Evolutionary conservation across 371 early-diverging fungal species (phyloP), one percentile per base, ranked within the genome.

Genomic region (Encephalitozoon hellem): DNA sequence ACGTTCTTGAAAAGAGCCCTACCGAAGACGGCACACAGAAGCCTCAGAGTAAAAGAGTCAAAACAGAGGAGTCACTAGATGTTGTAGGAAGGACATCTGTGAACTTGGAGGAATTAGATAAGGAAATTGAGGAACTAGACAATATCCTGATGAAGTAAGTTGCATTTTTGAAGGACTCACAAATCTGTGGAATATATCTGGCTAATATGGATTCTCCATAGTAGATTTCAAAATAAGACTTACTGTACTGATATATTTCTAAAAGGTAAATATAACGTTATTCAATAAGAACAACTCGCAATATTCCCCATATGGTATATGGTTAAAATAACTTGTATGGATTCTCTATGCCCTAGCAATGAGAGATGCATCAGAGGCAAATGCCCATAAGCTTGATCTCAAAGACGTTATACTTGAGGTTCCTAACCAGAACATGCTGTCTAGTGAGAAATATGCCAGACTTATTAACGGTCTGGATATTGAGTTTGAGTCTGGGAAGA

Each of bases 61-160:
- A 47, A 21, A 21, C 49, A 18, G 49, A 47, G 8, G 21, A 47
- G 1, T 2, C 49, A 12, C 18, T 15, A 4, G 4, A 15, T 47
- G 8, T 2, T 47, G n/a, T 21, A 34, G 15, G 59, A 2, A 12
- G 5, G 34, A 34, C 59, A 2, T 23, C 39, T 34, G 42, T 67
- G 41, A 54, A 66, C 51, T 28, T 74, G 18, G 67, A 49, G 23
- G 74, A 74, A 8, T 39, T 74, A 21, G 74, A 74, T 28, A 67
- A 74, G 42, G 38, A 54, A 18, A 38, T 69, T 15, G 47, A 69
- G 30, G 69, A 69, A 21, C 23, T 69, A n/a, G 69, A 69, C 21
- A 38, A 21, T 11, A 47, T 69, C 9, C 38, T 69, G 34, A 47
- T 47, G 49, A 21, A 47, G 4, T 47, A 21, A 21, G 21, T 15